Evolutionary conservation across 495 filamentous ascomycete species (phyloP).

Genomic region (Aspergillus baeticus): DNA sequence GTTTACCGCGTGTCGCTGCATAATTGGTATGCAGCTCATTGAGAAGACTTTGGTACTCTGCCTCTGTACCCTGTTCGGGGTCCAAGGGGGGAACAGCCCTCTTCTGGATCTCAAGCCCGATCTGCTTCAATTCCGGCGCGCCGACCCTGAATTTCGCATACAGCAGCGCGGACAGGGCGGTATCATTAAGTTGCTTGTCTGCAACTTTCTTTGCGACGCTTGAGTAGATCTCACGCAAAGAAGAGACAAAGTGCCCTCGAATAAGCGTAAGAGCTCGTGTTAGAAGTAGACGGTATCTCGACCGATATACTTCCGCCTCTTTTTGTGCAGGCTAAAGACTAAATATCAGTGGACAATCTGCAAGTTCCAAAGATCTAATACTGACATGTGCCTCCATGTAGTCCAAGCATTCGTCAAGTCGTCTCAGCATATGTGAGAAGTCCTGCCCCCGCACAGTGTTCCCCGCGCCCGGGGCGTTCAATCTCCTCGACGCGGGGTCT

Average conservation of each 20-base stretch:
- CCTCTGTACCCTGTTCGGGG: constrained; percentile 60
- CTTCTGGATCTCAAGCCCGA: constrained; percentile 68
- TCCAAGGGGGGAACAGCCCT: constrained; percentile 59
- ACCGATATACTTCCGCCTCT: constrained; percentile 79
- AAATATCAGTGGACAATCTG: constrained; percentile 17
- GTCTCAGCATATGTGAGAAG: constrained; percentile 81
- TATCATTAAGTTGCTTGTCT: constrained; percentile 70
- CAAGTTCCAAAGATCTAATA: constrained; percentile 11
- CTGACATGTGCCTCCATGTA: constrained; percentile 84
- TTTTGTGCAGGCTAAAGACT: constrained; percentile 67
- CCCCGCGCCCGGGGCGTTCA: constrained; percentile 88
- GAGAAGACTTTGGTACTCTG: constrained; percentile 65
- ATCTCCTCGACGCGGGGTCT: constrained; percentile 80
- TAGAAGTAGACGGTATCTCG: constrained; percentile 66
- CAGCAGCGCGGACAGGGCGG: constrained; percentile 70
- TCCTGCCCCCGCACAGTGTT: constrained; percentile 76
- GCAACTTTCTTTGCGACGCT: constrained; percentile 70
- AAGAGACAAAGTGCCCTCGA: constrained; percentile 78
- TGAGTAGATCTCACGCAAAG: constrained; percentile 65
- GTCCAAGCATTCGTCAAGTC: constrained; percentile 81
- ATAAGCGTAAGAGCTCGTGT: constrained; percentile 77
- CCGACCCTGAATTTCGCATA: constrained; percentile 77
- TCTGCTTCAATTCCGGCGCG: constrained; percentile 63
- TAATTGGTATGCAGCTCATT: constrained; percentile 68
- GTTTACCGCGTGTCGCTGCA: constrained; percentile 53